Base-by-base conservation (phyloP, 345 rosid species). In the Eucalyptus coolabah region DNA sequence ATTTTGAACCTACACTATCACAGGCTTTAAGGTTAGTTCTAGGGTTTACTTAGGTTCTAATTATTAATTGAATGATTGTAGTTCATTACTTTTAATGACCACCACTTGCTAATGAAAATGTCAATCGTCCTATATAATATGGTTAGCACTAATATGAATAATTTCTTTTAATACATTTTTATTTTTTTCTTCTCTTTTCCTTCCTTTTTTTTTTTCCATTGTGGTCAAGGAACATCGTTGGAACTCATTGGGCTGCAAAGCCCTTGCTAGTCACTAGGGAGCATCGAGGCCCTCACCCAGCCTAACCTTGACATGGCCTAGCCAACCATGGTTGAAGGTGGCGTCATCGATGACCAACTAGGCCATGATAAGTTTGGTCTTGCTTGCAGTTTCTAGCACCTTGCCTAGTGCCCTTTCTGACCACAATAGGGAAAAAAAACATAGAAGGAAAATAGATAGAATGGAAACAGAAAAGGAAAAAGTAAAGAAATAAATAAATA, bases 191-290 rank as follows among this genome's bases (percentile, higher is more conserved):
- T 56, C 6, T 24, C 6, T 9, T 24, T 53, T 53, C 10, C 56
- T 19, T 53, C 10, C 9, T 50, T 51, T 51, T 51, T 54, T 54
- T 54, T 56, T 56, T 4, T 5, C 30, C 63, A 24, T 2, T 24
- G 6, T 56, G 63, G 63, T 24, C 3, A 10, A 3, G 12, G 28
- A 23, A 24, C 30, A 24, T 56, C 6, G 0, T 56, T 1, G 1
- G 13, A 56, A 56, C 63, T 56, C 14, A 5, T 30, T 1, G 12
- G 63, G 30, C 63, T 3, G 1, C 14, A 24, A 56, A 24, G 8
- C 69, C 8, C 69, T 63, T 1, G 17, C 32, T 6, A 12, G 69
- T 12, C 8, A 4, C 15, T 6, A 14, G 8, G 0, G 18, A 63
- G 34, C 18, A 14, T 63, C 18, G 9, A 1, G 6, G 30, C 63